phyloP scores from a whole-genome alignment of 2,329 filamentous ascomycete genomes.

The Neonectria punicea region DNA sequence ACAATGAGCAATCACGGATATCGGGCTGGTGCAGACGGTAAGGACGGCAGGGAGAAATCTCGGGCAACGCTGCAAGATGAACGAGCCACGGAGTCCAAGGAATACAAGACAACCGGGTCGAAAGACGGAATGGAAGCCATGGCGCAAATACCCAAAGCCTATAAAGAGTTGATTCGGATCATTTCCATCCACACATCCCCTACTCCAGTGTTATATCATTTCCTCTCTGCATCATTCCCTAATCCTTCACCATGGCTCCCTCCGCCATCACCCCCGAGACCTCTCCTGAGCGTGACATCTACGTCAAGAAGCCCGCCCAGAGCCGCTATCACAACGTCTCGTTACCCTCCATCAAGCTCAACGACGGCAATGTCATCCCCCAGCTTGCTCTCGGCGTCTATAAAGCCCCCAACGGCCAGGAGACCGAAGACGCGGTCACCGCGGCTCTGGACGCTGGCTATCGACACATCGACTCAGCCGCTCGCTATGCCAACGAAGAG shows the following conservation, averaged over 20 bases:
- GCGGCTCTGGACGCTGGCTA: conserved; percentile 68
- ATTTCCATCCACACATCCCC: conserved; percentile 15
- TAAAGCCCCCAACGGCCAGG: conserved; percentile 59
- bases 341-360: conserved; percentile 67
- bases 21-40: conserved; percentile 35
- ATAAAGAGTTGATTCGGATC: conserved; percentile 27
- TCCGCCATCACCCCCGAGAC: conserved; percentile 49
- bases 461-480: conserved; percentile 65
- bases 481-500: conserved; percentile 72
- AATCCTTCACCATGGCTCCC: conserved; percentile 47
- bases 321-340: conserved; percentile 41
- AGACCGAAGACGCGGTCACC: conserved; percentile 69
- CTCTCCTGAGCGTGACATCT: conserved; percentile 46
- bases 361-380: conserved; percentile 77
- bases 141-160: conserved; percentile 23
- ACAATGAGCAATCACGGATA: conserved; percentile 30
- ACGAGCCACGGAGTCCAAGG: conserved; percentile 3
- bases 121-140: not conserved
- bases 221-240: conserved; percentile 3
- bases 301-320: conserved; percentile 44
- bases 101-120: conserved; percentile 8
- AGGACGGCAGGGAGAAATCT: conserved; percentile 23
- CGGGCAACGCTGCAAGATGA: conserved; percentile 17
- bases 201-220: too few species aligned
- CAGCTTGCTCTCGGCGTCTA: conserved; percentile 60